Evolutionary conservation across 129 eudicot genomes (phyloP).

Genomic region (Cynara cardunculus): DNA sequence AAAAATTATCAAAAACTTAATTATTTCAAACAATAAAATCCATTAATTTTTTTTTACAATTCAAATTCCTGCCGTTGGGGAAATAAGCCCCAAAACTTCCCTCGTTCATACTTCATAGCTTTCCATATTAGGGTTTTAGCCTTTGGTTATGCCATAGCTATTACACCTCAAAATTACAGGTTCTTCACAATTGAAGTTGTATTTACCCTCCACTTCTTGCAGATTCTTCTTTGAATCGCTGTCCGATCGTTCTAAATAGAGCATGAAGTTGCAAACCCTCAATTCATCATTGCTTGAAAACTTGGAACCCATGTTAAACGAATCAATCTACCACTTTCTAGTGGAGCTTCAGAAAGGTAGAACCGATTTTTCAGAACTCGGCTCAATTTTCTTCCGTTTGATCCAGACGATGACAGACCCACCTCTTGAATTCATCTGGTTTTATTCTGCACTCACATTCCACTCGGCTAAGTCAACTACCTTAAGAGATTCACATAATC

Average conservation of each 20-base stretch:
- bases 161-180: not conserved
- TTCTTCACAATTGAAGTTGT: not conserved
- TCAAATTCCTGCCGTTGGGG: conserved; percentile 31
- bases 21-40: too few species aligned
- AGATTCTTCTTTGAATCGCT: not conserved
- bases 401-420: conserved; percentile 72
- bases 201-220: not conserved
- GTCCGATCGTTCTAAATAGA: conserved; percentile 3
- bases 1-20: too few species aligned
- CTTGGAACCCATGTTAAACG: conserved; percentile 50
- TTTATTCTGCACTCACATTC: conserved; percentile 63
- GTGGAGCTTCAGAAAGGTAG: conserved; percentile 40
- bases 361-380: conserved; percentile 45
- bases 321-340: conserved; percentile 61
- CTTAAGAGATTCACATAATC: not conserved
- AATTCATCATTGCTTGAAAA: conserved; percentile 13
- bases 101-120: conserved; percentile 23
- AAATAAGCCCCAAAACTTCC: conserved; percentile 33
- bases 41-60: conserved; percentile 7
- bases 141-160: not conserved
- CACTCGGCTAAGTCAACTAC: conserved; percentile 32
- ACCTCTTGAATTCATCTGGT: conserved; percentile 69
- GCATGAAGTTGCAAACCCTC: conserved; percentile 25
- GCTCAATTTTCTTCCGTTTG: conserved; percentile 58
- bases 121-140: conserved; percentile 35